phyloP scores from a whole-genome alignment of 1,284 basidiomycete species.

The Sporisorium scitamineum region DNA sequence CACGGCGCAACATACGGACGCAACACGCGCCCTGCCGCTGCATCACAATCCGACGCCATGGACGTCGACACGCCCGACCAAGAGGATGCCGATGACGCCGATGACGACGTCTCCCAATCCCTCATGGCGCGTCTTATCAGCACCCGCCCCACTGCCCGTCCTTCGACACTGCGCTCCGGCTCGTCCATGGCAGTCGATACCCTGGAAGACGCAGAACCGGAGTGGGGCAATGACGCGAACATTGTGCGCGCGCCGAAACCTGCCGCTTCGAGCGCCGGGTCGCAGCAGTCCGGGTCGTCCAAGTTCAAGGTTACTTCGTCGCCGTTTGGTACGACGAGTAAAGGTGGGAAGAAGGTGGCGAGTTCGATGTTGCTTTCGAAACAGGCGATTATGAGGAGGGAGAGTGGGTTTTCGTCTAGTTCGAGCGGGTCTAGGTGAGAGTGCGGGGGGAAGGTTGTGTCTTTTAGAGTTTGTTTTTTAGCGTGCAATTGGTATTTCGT shows the following conservation, averaged over 20 bases:
- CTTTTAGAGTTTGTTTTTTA: neutral
- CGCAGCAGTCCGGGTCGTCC: constrained; percentile 1
- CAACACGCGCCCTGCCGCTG: neutral
- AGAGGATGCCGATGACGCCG: constrained; percentile 5
- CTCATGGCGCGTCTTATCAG: constrained; percentile 28
- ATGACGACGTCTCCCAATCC: constrained; percentile 3
- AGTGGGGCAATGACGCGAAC: constrained; percentile 51
- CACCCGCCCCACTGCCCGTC: neutral
- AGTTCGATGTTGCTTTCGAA: constrained; percentile 26
- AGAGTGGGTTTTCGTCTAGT: constrained; percentile 27
- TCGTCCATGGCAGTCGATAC: constrained; percentile 16
- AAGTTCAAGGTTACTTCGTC: neutral
- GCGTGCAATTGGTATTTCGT: neutral
- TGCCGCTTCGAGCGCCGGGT: constrained; percentile 6
- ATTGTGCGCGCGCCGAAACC: constrained; percentile 41
- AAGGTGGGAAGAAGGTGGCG: neutral
- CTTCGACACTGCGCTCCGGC: neutral
- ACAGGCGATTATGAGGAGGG: constrained; percentile 35
- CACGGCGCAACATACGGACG: constrained; percentile 25
- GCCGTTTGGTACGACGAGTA: neutral
- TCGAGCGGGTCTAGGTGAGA: constrained; percentile 7
- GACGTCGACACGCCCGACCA: constrained; percentile 12
- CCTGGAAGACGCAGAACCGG: constrained; percentile 44
- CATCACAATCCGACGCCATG: neutral
- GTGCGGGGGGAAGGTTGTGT: neutral